Conservation (phyloP, 495 filamentous ascomycete species). For the Jackrogersella minutella region DNA sequence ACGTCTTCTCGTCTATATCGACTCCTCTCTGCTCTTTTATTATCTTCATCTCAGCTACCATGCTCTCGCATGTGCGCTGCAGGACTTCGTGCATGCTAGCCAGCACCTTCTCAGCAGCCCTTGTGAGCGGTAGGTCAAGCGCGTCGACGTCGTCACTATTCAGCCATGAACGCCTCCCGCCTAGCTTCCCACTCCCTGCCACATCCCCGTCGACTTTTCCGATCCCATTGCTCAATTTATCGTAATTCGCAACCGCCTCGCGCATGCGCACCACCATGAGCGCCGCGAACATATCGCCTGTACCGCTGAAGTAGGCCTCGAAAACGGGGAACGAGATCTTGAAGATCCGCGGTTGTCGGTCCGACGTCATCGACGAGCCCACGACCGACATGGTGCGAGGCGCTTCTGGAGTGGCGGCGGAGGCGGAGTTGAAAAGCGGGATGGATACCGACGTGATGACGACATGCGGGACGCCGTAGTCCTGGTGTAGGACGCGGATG, state of each 20-base stretch:
- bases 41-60: slow-evolving; percentile 50
- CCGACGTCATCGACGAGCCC: slow-evolving; percentile 74
- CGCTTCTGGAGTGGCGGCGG: slow-evolving; percentile 45
- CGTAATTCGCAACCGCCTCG: slow-evolving; percentile 66
- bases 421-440: slow-evolving; percentile 40
- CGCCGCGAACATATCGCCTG: slow-evolving; percentile 98
- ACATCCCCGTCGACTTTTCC: slow-evolving; percentile 10
- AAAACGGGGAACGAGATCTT: slow-evolving; percentile 84
- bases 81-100: slow-evolving; percentile 91
- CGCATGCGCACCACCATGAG: slow-evolving; percentile 87
- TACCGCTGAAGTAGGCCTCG: slow-evolving; percentile 92
- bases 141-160: slow-evolving; percentile 71
- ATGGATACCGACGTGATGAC: slow-evolving; percentile 85
- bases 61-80: slow-evolving; percentile 73
- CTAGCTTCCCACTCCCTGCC: slow-evolving; percentile 56
- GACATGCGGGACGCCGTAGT: slow-evolving; percentile 83
- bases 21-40: slow-evolving; percentile 29
- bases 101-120: slow-evolving; percentile 84
- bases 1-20: slow-evolving; percentile 65
- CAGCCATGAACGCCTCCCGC: slow-evolving; percentile 67
- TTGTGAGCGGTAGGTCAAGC: slow-evolving; percentile 79
- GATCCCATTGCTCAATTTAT: not conserved
- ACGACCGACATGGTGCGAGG: slow-evolving; percentile 70
- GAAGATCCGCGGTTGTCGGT: slow-evolving; percentile 76
- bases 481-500: slow-evolving; percentile 77